Conservation (phyloP, 2,329 filamentous ascomycete genomes). For the Microdochium trichocladiopsis region DNA sequence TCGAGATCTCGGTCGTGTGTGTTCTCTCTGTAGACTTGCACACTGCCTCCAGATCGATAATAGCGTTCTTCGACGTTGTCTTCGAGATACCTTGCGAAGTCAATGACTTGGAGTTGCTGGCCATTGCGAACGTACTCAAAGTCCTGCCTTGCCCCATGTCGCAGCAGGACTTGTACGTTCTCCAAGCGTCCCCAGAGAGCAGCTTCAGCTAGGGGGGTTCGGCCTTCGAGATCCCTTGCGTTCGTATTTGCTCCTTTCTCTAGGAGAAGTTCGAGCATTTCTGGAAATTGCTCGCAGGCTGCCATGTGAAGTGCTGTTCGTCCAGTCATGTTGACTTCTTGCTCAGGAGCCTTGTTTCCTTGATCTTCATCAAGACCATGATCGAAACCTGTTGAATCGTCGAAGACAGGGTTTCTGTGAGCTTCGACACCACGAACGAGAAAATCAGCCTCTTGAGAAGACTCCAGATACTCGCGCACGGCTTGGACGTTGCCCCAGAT, state of each 20-base stretch:
- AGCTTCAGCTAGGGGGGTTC: constrained; percentile 3
- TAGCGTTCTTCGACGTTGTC: background rate
- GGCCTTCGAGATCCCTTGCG: background rate
- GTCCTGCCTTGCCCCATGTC: constrained; percentile 1
- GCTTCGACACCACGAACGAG: no score
- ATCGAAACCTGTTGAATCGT: background rate
- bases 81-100: background rate
- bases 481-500: background rate
- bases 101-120: background rate
- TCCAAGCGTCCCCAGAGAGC: constrained; percentile 1
- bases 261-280: constrained; percentile 3
- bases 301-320: constrained; percentile 3
- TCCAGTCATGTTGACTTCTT: background rate
- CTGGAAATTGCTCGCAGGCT: background rate
- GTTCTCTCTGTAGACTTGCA: background rate
- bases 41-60: background rate
- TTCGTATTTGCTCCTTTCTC: constrained; percentile 2
- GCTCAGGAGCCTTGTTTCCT: background rate
- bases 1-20: background rate
- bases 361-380: background rate
- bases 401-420: no score
- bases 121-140: background rate
- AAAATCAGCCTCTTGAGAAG: no score
- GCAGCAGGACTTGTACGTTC: constrained; percentile 1
- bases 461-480: background rate